Conservation (phyloP, 352 stramenopile species). For the Globisporangium sylvaticum region DNA sequence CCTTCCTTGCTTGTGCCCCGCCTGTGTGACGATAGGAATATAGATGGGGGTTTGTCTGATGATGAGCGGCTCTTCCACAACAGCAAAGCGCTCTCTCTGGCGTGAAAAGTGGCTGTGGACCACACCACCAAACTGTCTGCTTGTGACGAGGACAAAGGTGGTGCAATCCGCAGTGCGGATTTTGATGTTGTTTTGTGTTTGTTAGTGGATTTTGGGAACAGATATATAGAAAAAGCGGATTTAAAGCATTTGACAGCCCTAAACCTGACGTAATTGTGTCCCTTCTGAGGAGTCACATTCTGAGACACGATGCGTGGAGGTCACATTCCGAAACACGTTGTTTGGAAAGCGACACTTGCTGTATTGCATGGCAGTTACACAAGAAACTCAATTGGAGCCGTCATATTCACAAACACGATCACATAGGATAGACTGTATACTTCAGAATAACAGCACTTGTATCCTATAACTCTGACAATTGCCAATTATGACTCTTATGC, state of each 20-base stretch:
- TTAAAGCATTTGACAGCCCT: not conserved
- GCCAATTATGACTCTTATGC: too few relatives aligned
- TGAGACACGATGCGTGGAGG: not conserved
- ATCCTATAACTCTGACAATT: too few relatives aligned
- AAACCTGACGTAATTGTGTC: too few relatives aligned
- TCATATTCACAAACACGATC: too few relatives aligned
- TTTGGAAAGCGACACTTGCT: too few relatives aligned
- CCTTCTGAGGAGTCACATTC: not conserved
- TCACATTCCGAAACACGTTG: not conserved
- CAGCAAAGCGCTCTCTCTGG: not conserved
- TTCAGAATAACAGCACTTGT: too few relatives aligned
- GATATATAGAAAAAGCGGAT: not conserved
- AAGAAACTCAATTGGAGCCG: too few relatives aligned
- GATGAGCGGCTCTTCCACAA: constrained; percentile 2
- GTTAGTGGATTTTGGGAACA: not conserved
- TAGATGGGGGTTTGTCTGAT: not conserved
- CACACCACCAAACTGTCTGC: not conserved
- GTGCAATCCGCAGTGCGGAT: not conserved
- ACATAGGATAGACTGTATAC: too few relatives aligned
- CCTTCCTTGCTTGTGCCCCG: not conserved
- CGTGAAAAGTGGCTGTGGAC: not conserved
- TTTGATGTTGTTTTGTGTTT: not conserved
- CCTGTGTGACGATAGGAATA: not conserved
- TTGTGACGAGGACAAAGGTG: not conserved
- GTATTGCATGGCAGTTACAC: too few relatives aligned